Percentiles rank a stretch among this genome's conserved stretches.
These are phyloP conservation scores for Penicillium parvum DNA, from an alignment of 495 filamentous ascomycete genomes.

Conservation along the genomic window DNA sequence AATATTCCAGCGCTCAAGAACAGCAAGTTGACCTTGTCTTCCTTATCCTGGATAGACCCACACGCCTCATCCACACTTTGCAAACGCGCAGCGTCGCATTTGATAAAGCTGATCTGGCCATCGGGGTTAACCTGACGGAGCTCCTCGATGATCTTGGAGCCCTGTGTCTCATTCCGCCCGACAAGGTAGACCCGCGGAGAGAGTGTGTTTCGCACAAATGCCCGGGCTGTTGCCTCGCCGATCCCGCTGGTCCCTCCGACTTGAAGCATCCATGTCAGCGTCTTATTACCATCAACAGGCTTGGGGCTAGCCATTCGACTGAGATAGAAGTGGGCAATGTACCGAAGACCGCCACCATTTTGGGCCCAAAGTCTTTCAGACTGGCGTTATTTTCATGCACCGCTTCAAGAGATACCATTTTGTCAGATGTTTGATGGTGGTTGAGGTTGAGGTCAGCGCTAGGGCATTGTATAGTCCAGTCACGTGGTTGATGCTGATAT, in stretches of 20 bases:
- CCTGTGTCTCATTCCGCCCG: conserved; percentile 39
- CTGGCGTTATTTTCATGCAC: conserved; percentile 40
- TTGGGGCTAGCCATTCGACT: no score
- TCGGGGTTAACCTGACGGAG: conserved; percentile 34
- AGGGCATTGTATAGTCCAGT: not conserved
- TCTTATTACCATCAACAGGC: not conserved
- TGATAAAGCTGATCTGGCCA: conserved; percentile 43
- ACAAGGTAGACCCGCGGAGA: conserved; percentile 47
- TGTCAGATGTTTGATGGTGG: not conserved
- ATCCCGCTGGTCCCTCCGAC: conserved; percentile 65
- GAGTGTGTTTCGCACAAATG: conserved; percentile 48
- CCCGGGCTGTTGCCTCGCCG: conserved; percentile 53
- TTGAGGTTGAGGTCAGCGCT: not conserved
- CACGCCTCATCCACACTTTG: conserved; percentile 57
- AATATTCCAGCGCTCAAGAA: conserved; percentile 39
- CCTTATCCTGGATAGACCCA: conserved; percentile 48
- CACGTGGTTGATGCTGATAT: no score
- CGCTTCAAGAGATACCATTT: conserved; percentile 41
- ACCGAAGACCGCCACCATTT: conserved; percentile 53
- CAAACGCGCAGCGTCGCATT: conserved; percentile 52
- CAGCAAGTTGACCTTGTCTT: conserved; percentile 56
- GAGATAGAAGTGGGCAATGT: conserved; percentile 6
- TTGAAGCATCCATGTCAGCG: conserved; percentile 16
- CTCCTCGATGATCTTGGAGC: conserved; percentile 36
- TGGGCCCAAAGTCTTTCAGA: conserved; percentile 39